These are phyloP conservation scores for Pseudocercospora pini-densiflorae DNA, from an alignment of 2,329 filamentous ascomycete genomes.

Conservation along the genomic window DNA sequence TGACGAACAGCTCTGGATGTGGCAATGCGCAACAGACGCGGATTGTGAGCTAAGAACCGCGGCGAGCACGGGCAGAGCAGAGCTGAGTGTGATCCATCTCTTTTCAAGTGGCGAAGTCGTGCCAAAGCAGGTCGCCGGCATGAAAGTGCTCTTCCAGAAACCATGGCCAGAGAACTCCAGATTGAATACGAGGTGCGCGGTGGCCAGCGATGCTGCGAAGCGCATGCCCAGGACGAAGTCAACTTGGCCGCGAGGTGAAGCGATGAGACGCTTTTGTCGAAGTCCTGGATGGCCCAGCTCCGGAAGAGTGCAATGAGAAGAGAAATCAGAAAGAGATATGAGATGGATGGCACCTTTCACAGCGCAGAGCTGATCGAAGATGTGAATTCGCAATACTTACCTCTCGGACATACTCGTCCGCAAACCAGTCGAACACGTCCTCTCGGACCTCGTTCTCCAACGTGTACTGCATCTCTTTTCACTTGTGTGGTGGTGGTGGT, in stretches of 20 bases:
- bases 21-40: not conserved
- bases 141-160: not conserved
- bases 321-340: not conserved
- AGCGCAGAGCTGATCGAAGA: not conserved
- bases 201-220: not conserved
- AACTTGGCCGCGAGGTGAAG: not conserved
- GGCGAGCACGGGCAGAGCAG: not conserved
- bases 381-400: not conserved
- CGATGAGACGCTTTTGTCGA: not conserved
- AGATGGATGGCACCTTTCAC: not conserved
- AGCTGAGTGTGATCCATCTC: not conserved
- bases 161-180: not conserved
- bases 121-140: not conserved
- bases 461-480: not conserved
- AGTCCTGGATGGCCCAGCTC: not conserved
- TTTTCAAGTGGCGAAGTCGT: not conserved
- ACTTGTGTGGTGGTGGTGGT: not conserved
- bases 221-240: not conserved
- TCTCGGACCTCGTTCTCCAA: not conserved
- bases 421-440: not conserved
- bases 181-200: not conserved
- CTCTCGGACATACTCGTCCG: not conserved
- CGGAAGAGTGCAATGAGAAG: not conserved
- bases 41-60: not conserved
- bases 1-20: not conserved